Evolutionary conservation across 345 rosid species (phyloP).

Genomic region (Gossypium thurberi): DNA sequence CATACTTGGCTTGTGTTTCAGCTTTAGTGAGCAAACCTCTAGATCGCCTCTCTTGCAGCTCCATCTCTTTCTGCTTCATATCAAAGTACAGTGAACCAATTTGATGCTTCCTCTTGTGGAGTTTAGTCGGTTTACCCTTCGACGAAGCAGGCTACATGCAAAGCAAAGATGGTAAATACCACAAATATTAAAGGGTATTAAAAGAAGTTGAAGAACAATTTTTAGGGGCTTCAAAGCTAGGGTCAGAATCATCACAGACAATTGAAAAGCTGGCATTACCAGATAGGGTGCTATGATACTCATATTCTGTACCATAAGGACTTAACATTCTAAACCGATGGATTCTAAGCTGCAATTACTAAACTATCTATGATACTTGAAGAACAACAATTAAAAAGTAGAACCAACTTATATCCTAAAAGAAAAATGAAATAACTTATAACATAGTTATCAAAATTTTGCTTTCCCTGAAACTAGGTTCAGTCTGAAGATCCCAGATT

Average conservation of each 20-base stretch:
- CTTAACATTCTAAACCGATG: neutral
- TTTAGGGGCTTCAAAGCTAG: neutral
- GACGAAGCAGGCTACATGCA: slow-evolving; percentile 61
- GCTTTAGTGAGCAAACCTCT: slow-evolving; percentile 81
- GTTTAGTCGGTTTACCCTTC: slow-evolving; percentile 79
- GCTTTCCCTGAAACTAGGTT: neutral
- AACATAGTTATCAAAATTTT: neutral
- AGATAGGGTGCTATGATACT: neutral
- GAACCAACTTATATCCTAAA: neutral
- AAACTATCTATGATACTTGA: neutral
- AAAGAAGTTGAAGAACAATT: neutral
- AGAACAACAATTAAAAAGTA: neutral
- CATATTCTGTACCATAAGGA: neutral
- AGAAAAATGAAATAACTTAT: neutral
- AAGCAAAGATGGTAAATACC: neutral
- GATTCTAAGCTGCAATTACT: neutral
- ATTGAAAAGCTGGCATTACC: neutral
- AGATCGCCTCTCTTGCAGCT: slow-evolving; percentile 75
- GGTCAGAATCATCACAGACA: neutral
- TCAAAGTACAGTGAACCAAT: slow-evolving; percentile 67
- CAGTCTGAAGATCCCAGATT: neutral
- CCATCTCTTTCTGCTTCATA: slow-evolving; percentile 85
- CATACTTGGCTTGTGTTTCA: slow-evolving; percentile 86
- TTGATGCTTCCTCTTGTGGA: slow-evolving; percentile 99
- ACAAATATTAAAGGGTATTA: neutral